Evolutionary conservation across 139 green algal genomes (phyloP).

Genomic region (Protoeuglena noctilucae): DNA sequence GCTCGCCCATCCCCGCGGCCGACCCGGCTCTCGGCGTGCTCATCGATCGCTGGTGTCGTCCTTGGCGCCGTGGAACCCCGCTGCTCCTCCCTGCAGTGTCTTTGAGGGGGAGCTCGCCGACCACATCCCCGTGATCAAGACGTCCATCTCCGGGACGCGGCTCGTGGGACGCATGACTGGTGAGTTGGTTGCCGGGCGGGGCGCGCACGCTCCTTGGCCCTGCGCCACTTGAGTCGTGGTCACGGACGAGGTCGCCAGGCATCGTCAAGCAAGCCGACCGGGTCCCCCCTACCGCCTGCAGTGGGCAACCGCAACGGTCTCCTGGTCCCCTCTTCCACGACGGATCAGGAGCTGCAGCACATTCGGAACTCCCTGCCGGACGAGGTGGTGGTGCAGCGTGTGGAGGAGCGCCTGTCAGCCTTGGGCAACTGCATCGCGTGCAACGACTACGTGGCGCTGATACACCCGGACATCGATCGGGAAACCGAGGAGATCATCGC

Average conservation of each 20-base stretch:
- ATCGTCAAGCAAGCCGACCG: too few relatives aligned
- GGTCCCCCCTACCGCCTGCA: too few relatives aligned
- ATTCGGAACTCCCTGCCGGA: constrained; percentile 94
- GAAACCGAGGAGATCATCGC: constrained; percentile 51
- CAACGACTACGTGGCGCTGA: constrained; percentile 96
- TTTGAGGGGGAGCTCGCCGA: constrained; percentile 93
- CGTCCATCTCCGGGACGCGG: constrained; percentile 76
- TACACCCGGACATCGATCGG: constrained; percentile 91
- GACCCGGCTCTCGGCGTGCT: background rate
- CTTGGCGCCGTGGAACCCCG: background rate
- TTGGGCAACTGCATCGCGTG: constrained; percentile 95
- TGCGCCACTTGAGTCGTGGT: too few relatives aligned
- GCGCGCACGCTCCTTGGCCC: too few relatives aligned
- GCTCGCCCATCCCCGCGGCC: background rate
- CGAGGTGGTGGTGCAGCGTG: constrained; percentile 80
- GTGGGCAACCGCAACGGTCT: constrained; percentile 92
- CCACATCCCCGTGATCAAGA: constrained; percentile 93
- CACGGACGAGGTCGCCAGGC: too few relatives aligned
- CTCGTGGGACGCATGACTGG: constrained; percentile 81
- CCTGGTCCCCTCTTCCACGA: constrained; percentile 84
- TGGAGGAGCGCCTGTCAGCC: constrained; percentile 91
- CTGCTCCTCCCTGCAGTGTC: constrained; percentile 35
- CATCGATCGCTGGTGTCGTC: background rate
- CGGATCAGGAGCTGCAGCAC: constrained; percentile 91
- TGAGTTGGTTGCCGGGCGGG: too few relatives aligned